Percentiles rank a stretch among this genome's conserved stretches.
Conservation (phyloP, 2,329 filamentous ascomycete genomes). For the Samsoniella hepiali region DNA sequence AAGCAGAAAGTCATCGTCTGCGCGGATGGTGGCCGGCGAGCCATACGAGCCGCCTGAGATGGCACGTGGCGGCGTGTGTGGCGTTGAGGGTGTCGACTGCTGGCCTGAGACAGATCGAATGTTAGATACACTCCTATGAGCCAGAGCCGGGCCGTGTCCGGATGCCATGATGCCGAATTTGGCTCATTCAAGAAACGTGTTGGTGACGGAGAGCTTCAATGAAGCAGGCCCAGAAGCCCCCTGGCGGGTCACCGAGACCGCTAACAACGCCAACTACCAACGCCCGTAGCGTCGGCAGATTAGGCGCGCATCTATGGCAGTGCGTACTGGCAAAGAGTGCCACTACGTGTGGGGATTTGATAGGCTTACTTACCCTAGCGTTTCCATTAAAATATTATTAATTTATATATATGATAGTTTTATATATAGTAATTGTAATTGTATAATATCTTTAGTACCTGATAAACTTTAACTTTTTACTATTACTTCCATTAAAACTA, state of each 20-base stretch:
- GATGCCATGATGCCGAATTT: constrained; percentile 40
- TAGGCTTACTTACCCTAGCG: too few relatives aligned
- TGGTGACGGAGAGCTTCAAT: background rate
- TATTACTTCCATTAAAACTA: too few relatives aligned
- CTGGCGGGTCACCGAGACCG: background rate
- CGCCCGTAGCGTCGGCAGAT: constrained; percentile 22
- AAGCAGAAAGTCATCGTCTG: constrained; percentile 82
- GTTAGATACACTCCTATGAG: constrained; percentile 57
- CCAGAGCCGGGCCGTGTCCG: constrained; percentile 41
- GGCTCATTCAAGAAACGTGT: background rate
- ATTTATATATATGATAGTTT: too few relatives aligned
- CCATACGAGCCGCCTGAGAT: constrained; percentile 55
- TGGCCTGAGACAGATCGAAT: constrained; percentile 41
- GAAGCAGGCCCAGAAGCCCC: background rate
- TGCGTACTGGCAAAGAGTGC: too few relatives aligned
- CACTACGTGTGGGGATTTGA: too few relatives aligned
- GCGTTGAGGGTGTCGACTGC: constrained; percentile 30
- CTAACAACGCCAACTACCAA: constrained; percentile 1
- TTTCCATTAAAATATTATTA: too few relatives aligned
- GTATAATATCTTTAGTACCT: too few relatives aligned
- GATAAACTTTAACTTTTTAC: too few relatives aligned
- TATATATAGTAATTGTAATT: too few relatives aligned
- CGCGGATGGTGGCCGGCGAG: constrained; percentile 58
- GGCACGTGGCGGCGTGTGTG: constrained; percentile 59
- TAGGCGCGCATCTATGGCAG: constrained; percentile 19